These are phyloP conservation scores for Orychophragmus violaceus DNA, from an alignment of 345 rosid species.

Conservation along the genomic window DNA sequence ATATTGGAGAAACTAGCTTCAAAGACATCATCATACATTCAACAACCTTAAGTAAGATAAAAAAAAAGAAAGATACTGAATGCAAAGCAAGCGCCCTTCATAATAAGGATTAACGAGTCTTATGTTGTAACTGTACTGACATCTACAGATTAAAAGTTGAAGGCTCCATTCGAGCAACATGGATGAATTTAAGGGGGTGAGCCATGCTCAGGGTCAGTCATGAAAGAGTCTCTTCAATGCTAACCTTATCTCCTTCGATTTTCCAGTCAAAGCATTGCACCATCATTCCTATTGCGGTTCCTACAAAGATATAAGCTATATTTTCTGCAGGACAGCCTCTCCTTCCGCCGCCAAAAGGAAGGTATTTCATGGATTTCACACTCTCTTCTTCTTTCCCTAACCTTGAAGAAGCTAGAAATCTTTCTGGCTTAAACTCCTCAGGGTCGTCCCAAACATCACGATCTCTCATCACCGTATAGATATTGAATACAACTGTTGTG, in stretches of 20 bases:
- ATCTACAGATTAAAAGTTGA: too few relatives aligned
- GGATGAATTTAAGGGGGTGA: not conserved
- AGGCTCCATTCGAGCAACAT: not conserved
- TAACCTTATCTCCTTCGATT: constrained; percentile 31
- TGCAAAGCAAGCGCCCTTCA: too few relatives aligned
- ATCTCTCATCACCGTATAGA: constrained; percentile 55
- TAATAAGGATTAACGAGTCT: too few relatives aligned
- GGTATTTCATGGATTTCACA: constrained; percentile 39
- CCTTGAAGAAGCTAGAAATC: constrained; percentile 31
- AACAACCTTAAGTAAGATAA: too few relatives aligned
- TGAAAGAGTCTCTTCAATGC: constrained; percentile 2
- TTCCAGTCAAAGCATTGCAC: constrained; percentile 32
- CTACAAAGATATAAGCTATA: constrained; percentile 24
- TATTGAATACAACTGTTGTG: constrained; percentile 44
- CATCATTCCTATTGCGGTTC: constrained; percentile 23
- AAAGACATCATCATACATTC: too few relatives aligned
- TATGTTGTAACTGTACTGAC: too few relatives aligned
- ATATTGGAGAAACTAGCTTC: too few relatives aligned
- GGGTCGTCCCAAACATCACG: constrained; percentile 53
- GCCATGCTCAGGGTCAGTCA: not conserved
- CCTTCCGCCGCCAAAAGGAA: constrained; percentile 67
- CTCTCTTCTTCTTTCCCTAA: constrained; percentile 26
- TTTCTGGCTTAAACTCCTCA: constrained; percentile 18
- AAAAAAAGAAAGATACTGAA: too few relatives aligned
- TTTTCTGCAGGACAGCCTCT: constrained; percentile 60